Evolutionary conservation across 2,329 filamentous ascomycete species (phyloP).

Genomic region (Colletotrichum australisinense): DNA sequence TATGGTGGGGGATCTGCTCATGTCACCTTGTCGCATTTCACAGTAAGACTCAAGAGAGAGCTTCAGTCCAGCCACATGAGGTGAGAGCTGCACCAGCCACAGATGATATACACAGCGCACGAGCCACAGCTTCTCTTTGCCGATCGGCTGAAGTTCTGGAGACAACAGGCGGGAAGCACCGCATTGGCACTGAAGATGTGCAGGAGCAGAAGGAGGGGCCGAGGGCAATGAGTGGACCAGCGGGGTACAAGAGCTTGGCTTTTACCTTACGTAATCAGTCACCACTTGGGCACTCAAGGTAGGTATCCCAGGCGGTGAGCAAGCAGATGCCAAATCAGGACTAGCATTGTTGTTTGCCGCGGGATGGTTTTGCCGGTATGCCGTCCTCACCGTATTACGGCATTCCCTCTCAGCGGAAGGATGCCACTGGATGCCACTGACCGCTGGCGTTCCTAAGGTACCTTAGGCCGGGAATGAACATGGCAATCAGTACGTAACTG

Average conservation of each 20-base stretch:
- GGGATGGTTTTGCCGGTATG: conserved; percentile 26
- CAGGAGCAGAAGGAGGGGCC: neutral
- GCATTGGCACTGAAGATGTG: neutral
- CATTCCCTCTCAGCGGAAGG: neutral
- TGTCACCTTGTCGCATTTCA: neutral
- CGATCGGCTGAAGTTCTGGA: neutral
- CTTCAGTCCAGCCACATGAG: neutral
- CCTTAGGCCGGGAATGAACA: conserved; percentile 5
- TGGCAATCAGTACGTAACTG: conserved; percentile 27
- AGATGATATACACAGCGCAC: neutral
- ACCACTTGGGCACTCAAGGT: too few species aligned
- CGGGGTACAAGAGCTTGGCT: conserved; percentile 5
- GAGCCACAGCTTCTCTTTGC: neutral
- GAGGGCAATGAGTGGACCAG: conserved; percentile 1
- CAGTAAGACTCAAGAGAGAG: neutral
- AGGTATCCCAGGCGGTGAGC: conserved; percentile 14
- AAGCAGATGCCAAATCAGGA: neutral
- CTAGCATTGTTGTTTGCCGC: conserved; percentile 13
- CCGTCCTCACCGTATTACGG: neutral
- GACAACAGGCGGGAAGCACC: neutral
- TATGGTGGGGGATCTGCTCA: neutral
- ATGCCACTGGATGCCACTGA: neutral
- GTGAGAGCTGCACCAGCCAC: neutral
- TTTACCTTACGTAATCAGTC: neutral
- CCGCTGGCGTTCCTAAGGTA: conserved; percentile 2